Evolutionary conservation across 2,329 filamentous ascomycete genomes (phyloP), one percentile per base, ranked within the genome.

Genomic region (Diplodia corticola): DNA sequence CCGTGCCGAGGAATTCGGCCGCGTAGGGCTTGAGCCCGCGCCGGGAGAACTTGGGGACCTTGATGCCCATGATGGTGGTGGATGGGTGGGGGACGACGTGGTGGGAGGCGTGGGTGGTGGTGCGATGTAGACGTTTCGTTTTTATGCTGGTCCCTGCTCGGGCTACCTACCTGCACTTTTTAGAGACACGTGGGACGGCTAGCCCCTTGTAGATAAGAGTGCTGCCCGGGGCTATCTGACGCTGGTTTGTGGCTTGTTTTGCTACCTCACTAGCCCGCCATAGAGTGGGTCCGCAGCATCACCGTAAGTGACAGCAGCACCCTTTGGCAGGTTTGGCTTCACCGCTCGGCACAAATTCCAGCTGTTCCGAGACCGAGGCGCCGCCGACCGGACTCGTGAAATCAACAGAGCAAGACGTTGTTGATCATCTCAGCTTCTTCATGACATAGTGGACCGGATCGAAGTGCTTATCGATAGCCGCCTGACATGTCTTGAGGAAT

Each of bases 1-100:
- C 73, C 0, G 75, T 74, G 4, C 80, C 80, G 69, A 77, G 80
- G 70, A 82, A 81, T 67, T 82, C 80, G 1, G 79, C 77, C 40
- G 59, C 59, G 59, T 63, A 63, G 46, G 59, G 59, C 44, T 37
- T 50, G n/a, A 63, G 46, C 28, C 48, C 59, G 13, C 48, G 59
- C 20, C 59, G 44, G 59, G 44, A 35, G 44, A 63, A n/a, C 22
- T 60, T 60, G 55, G 28, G 26, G 4, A 33, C 1, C 4, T 60
- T 60, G 55, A 60, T 24, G 17, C 10, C 7, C 55, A 60, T 60
- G 55, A 37, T 10, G 55, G 20, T 30, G 37, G 15, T 46, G 24
- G 20, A 3, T 20, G 37, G 15, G 24, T 12, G 22, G 17, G 17
- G 17, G 20, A 30, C 17, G 51, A 22, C 15, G 37, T 7, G 37